Conservation (phyloP, 2,329 filamentous ascomycete species). For the Penicillium paneum region DNA sequence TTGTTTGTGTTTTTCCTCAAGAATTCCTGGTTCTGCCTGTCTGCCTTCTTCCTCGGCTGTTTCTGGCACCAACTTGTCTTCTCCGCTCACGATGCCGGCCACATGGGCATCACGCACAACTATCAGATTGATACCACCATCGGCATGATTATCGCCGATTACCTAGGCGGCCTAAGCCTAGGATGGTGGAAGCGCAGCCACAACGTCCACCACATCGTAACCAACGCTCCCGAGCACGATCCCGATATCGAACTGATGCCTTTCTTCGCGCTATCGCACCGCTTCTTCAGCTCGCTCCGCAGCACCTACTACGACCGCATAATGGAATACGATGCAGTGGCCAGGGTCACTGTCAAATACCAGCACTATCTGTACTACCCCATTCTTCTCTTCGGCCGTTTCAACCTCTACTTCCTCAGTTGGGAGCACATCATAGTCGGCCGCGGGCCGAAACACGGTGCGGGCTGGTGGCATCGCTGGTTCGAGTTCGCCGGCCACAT, state of each 20-base stretch:
- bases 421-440: constrained; percentile 70
- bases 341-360: constrained; percentile 64
- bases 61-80: constrained; percentile 95
- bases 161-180: constrained; percentile 77
- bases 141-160: constrained; percentile 85
- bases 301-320: constrained; percentile 78
- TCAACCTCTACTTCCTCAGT: constrained; percentile 82
- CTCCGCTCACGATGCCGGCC: constrained; percentile 84
- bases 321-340: constrained; percentile 70
- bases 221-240: constrained; percentile 90
- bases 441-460: constrained; percentile 67
- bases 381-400: constrained; percentile 72
- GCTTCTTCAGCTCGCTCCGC: constrained; percentile 67
- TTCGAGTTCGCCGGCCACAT: constrained; percentile 69
- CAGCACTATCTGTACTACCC: constrained; percentile 81
- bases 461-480: constrained; percentile 76
- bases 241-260: constrained; percentile 89
- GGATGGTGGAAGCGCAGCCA: constrained; percentile 97
- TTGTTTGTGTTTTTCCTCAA: constrained; percentile 50
- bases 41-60: constrained; percentile 70
- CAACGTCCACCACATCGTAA: constrained; percentile 94
- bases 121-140: constrained; percentile 78
- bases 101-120: constrained; percentile 92
- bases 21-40: constrained; percentile 62
- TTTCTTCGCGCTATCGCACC: constrained; percentile 80